phyloP scores from a whole-genome alignment of 257 asterid species.

The Solanum rostratum region DNA sequence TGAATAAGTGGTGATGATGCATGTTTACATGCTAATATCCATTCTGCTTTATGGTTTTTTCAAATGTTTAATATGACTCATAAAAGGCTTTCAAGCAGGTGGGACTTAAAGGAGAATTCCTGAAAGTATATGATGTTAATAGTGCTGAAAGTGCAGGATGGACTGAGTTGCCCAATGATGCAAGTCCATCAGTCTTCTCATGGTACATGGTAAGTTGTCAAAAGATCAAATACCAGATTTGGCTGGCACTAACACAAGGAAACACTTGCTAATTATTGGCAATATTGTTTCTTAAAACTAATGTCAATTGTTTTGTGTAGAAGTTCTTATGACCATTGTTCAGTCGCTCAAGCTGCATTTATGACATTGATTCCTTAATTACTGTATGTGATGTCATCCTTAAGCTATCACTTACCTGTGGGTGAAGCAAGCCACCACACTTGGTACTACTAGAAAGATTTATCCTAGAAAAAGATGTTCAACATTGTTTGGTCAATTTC shows the following conservation, averaged over 20 bases:
- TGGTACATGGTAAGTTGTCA: slow-evolving; percentile 62
- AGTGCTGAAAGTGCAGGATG: slow-evolving; percentile 30
- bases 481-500: background rate
- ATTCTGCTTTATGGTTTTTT: background rate
- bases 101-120: slow-evolving; percentile 72
- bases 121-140: slow-evolving; percentile 28
- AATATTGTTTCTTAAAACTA: background rate
- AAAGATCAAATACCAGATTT: background rate
- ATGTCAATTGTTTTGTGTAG: background rate
- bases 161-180: slow-evolving; percentile 42
- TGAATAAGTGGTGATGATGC: background rate
- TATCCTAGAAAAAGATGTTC: background rate
- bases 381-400: background rate
- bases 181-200: slow-evolving; percentile 45
- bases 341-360: background rate
- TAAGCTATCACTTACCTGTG: background rate
- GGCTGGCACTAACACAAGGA: background rate
- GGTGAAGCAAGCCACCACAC: background rate
- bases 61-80: background rate
- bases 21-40: background rate
- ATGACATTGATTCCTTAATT: background rate
- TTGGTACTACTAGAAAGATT: background rate
- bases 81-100: slow-evolving; percentile 23
- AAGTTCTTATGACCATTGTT: background rate
- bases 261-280: background rate